phyloP scores from a whole-genome alignment of 1,139 yeast genomes.

The Geotrichum reessii region DNA sequence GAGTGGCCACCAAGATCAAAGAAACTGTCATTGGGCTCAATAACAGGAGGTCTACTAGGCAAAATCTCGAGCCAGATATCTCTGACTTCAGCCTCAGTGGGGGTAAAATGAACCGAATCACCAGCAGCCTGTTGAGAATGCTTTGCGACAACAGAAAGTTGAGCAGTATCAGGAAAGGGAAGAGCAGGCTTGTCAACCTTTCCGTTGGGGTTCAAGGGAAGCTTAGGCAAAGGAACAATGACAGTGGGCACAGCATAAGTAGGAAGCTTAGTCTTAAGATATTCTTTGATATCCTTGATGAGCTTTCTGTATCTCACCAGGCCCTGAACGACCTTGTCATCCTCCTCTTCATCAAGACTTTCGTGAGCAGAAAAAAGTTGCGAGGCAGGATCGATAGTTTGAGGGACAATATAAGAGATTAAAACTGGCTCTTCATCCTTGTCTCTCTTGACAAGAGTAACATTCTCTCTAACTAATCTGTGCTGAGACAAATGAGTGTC shows the following conservation, averaged over 20 bases:
- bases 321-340: conserved; percentile 57
- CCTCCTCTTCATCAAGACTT: conserved; percentile 46
- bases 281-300: conserved; percentile 71
- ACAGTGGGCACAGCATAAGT: conserved; percentile 90
- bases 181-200: conserved; percentile 95
- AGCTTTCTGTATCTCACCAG: conserved; percentile 69
- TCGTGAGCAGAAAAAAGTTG: conserved; percentile 40
- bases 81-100: conserved; percentile 60
- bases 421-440: conserved; percentile 88
- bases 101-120: conserved; percentile 41
- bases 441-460: conserved; percentile 88
- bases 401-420: conserved; percentile 89
- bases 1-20: conserved; percentile 98
- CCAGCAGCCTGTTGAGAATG: conserved; percentile 23
- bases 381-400: conserved; percentile 44
- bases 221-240: conserved; percentile 74
- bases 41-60: conserved; percentile 76
- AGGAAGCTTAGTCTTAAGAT: conserved; percentile 84
- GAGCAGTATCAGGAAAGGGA: conserved; percentile 90
- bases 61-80: conserved; percentile 82
- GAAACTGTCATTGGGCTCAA: conserved; percentile 78
- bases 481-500: conserved; percentile 95
- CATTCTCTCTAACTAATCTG: conserved; percentile 82
- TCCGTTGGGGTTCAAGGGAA: conserved; percentile 97
- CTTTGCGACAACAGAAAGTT: conserved; percentile 61